Evolutionary conservation across 163 green algal species (phyloP).

Genomic region (Smithsoniella earleae): DNA sequence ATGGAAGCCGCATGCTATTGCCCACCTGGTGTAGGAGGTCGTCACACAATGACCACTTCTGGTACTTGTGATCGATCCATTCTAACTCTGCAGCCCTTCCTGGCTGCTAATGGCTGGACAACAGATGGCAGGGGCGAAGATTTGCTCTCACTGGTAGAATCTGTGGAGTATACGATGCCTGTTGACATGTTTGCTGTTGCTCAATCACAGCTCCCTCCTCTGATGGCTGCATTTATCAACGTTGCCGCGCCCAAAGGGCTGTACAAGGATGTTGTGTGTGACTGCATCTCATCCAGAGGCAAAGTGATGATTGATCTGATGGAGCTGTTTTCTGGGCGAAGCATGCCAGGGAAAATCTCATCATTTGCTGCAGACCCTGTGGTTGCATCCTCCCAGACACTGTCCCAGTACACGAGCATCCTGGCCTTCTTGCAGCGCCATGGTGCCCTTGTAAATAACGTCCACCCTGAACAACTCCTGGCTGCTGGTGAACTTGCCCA

Average conservation of each 20-base stretch:
- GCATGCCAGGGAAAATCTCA: conserved; percentile 45
- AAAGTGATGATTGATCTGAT: conserved; percentile 62
- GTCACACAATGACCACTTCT: conserved; percentile 43
- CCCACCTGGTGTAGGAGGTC: too few species aligned
- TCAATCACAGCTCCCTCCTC: neutral
- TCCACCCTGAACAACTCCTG: conserved; percentile 58
- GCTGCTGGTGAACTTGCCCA: neutral
- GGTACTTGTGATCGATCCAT: conserved; percentile 59
- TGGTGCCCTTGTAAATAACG: conserved; percentile 57
- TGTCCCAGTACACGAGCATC: conserved; percentile 48
- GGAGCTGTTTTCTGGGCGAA: conserved; percentile 56
- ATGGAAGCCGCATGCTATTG: neutral
- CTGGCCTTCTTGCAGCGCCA: conserved; percentile 52
- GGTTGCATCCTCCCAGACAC: conserved; percentile 46
- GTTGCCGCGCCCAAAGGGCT: neutral
- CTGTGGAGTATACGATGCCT: neutral
- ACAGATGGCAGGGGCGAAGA: neutral
- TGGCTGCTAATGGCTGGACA: conserved; percentile 31
- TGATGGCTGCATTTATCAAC: neutral
- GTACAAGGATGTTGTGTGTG: neutral
- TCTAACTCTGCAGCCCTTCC: conserved; percentile 52
- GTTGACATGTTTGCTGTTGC: neutral
- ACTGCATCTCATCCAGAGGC: conserved; percentile 44
- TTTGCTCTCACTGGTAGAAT: neutral
- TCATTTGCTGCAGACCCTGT: conserved; percentile 36